These are phyloP conservation scores for Tricholoma flavovirens DNA, from an alignment of 768 basidiomycete genomes.

Conservation along the genomic window DNA sequence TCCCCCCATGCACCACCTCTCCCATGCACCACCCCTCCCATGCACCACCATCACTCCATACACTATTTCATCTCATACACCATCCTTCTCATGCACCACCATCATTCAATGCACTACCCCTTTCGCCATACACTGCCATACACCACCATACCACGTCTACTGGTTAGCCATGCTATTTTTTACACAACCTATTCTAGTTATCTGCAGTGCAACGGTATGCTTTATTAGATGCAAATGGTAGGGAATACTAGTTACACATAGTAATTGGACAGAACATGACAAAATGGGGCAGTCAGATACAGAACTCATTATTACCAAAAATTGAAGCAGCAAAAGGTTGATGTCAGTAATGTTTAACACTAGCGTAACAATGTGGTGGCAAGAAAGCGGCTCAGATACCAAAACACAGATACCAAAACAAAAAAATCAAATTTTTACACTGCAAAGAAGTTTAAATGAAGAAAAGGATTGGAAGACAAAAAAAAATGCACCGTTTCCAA, in stretches of 20 bases:
- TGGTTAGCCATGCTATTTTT: not conserved
- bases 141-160: not conserved
- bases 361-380: not conserved
- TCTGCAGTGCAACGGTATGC: not conserved
- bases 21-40: no score
- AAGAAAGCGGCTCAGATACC: not conserved
- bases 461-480: not conserved
- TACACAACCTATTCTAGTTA: not conserved
- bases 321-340: not conserved
- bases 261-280: not conserved
- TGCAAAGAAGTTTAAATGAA: not conserved
- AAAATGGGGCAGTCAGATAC: not conserved
- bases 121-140: not conserved
- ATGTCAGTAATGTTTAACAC: not conserved
- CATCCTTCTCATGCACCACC: no score
- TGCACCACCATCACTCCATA: not conserved
- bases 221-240: not conserved
- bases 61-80: not conserved
- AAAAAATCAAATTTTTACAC: not conserved
- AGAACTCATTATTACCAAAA: not conserved
- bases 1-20: not conserved
- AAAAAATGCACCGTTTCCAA: not conserved
- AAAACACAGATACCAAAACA: no score
- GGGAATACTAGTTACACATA: not conserved
- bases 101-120: not conserved